Conservation (phyloP, 2,329 filamentous ascomycete species). For the Knoxdaviesia capensis region DNA sequence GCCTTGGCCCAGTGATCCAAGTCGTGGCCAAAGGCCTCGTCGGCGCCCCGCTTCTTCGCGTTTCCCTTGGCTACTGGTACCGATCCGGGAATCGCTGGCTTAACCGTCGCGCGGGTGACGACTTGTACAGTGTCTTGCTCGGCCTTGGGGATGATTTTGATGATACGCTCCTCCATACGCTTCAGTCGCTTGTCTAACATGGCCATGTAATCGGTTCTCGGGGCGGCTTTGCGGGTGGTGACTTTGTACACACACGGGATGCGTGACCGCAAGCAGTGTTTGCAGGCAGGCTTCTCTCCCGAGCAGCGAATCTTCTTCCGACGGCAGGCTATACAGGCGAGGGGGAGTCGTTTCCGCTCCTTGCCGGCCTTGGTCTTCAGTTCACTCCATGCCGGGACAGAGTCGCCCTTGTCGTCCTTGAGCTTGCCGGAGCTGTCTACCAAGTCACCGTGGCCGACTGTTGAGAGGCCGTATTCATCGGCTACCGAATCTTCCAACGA, state of each 20-base stretch:
- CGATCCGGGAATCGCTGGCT: constrained; percentile 47
- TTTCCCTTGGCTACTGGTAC: constrained; percentile 15
- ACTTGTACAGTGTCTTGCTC: constrained; percentile 40
- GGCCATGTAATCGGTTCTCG: constrained; percentile 94
- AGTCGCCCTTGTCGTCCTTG: constrained; percentile 37
- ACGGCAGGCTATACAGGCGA: constrained; percentile 89
- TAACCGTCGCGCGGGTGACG: constrained; percentile 66
- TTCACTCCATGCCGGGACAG: constrained; percentile 55
- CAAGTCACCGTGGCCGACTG: constrained; percentile 22
- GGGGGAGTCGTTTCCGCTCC: constrained; percentile 75
- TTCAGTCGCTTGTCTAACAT: constrained; percentile 94
- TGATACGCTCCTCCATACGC: constrained; percentile 93
- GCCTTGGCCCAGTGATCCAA: constrained; percentile 62
- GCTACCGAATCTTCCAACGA: constrained; percentile 30
- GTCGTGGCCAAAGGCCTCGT: constrained; percentile 72
- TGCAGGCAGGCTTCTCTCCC: constrained; percentile 92
- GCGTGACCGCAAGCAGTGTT: constrained; percentile 79
- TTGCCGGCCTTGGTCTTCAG: constrained; percentile 86
- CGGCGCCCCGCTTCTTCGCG: constrained; percentile 59
- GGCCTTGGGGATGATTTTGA: constrained; percentile 81
- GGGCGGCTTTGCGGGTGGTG: constrained; percentile 81
- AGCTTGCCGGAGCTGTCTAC: constrained; percentile 30
- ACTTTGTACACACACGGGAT: constrained; percentile 97
- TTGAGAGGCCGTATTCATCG: constrained; percentile 38
- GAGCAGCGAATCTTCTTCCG: constrained; percentile 97